Evolutionary conservation across 2,329 filamentous ascomycete species (phyloP), one percentile per base, ranked within the genome.

Genomic region (Fusarium agapanthi): DNA sequence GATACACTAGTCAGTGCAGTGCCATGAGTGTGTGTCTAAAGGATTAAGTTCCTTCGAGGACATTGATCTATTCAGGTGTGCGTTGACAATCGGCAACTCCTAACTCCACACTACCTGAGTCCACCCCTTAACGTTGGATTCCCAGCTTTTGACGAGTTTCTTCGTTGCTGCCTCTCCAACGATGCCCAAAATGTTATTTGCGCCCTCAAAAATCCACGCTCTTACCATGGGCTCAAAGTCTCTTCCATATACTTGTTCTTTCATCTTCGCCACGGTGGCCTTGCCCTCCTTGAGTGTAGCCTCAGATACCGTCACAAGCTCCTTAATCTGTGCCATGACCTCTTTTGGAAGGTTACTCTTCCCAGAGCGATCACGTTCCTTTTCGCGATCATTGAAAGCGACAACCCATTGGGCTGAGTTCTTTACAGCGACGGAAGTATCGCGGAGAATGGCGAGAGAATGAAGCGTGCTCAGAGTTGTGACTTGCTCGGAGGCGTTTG

Each of bases 291-390:
- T 78, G n/a, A 82, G 73, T 7, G 76, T 75, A 9, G 72, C 69
- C 8, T 80, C 79, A 3, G 82, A 81, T 0, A 74, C 70, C 0
- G 67, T 40, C 13, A 79, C 79, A 40, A 85, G 63, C 3, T 71
- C 69, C 75, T 83, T 85, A 16, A 82, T 66, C 30, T 80, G 77
- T 2, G 78, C 34, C 16, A 81, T 69, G 2, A 81, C 75, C 3
- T 84, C 83, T 45, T 83, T 84, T 5, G 81, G 79, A 15, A 84
- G 72, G 16, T 77, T 79, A 51, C 79, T 83, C 67, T 80, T 81
- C 3, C 82, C 82, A 1, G 81, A 84, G 11, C 81, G 76, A 51
- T 84, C 83, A 9, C 81, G 78, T 48, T 83, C 81, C 65, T 81
- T 84, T 60, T 83, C 80, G 10, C 79, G 79, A n/a, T 83, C 81